Base-by-base conservation (phyloP, 805 yeast species). In the Saturnispora zaruensis region DNA sequence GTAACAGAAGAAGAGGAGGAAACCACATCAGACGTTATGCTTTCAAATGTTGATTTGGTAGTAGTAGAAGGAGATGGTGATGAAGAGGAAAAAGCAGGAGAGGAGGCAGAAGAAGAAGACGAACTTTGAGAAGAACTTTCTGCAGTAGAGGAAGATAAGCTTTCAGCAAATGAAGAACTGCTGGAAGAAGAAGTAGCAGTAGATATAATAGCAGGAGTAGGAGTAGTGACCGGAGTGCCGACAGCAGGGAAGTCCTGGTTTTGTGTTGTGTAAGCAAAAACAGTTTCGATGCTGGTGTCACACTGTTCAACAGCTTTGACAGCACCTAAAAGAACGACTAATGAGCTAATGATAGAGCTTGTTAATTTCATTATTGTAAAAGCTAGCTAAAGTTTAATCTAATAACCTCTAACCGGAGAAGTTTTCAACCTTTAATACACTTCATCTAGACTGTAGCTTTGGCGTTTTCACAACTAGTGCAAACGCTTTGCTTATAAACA, bases 161-260 rank as follows among this genome's bases (percentile, higher is more conserved):
- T 37, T n/a, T 53, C 18, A 4, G 38, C n/a, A 32, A n/a, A 42
- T 2, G 53, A 32, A 21, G 57, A 18, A 20, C 50, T 18, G 24
- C 25, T 30, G 21, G 55, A 26, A 4, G 47, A 41, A 2, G 54
- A 33, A n/a, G 54, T 25, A 5, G 55, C 33, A 21, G 45, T 37
- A 4, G 57, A 49, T 49, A 16, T 9, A 16, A 16, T 16, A 36
- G 37, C 32, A 24, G 52, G 16, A 18, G 51, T 38, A 7, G 52
- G 9, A 11, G 59, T 37, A 18, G 60, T 52, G 6, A 60, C 36
- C 28, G 59, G 9, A 1, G 25, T 21, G 6, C 28, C 42, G 14
- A 6, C 25, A n/a, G 32, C 40, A 30, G 41, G 30, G 7, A 36
- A 36, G 13, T 36, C 25, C 14, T 38, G 42, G 9, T 38, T 21